Conservation (phyloP, 1,284 basidiomycete species). For the Amylostereum areolatum region DNA sequence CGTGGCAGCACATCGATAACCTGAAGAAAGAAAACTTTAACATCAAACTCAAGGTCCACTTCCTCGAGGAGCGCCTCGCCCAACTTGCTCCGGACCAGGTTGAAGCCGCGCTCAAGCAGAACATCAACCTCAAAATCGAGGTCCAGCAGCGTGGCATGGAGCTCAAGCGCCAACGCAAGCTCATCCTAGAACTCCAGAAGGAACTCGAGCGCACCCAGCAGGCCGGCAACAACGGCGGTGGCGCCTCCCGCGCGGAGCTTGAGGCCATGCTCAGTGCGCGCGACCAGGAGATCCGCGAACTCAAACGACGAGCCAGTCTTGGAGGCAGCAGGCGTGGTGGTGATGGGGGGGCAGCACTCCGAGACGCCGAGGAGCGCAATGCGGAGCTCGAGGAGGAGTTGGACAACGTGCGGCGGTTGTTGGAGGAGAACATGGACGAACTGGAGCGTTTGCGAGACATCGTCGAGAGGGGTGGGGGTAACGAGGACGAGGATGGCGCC, state of each 20-base stretch:
- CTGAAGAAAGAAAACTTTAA: slow-evolving; percentile 95
- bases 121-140: slow-evolving; percentile 91
- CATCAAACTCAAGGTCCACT: slow-evolving; percentile 90
- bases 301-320: slow-evolving; percentile 34
- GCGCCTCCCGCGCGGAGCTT: slow-evolving; percentile 53
- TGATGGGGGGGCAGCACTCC: slow-evolving; percentile 36
- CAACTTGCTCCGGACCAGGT: slow-evolving; percentile 89
- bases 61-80: slow-evolving; percentile 85
- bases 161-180: slow-evolving; percentile 88
- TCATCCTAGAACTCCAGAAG: slow-evolving; percentile 77
- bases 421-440: slow-evolving; percentile 77
- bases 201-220: slow-evolving; percentile 71
- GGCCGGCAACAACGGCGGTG: slow-evolving; percentile 36
- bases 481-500: slow-evolving; percentile 32
- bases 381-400: slow-evolving; percentile 67
- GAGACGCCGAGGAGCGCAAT: slow-evolving; percentile 54
- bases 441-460: slow-evolving; percentile 61
- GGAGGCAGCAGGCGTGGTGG: slow-evolving; percentile 24
- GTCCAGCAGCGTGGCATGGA: slow-evolving; percentile 89
- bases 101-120: slow-evolving; percentile 87
- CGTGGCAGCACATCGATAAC: slow-evolving; percentile 78
- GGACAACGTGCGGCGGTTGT: slow-evolving; percentile 52
- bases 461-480: slow-evolving; percentile 43
- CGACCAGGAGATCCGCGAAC: slow-evolving; percentile 60
- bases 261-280: slow-evolving; percentile 66